These are phyloP conservation scores for Pythium plurisporium DNA, from an alignment of 352 stramenopile genomes.

Conservation along the genomic window DNA sequence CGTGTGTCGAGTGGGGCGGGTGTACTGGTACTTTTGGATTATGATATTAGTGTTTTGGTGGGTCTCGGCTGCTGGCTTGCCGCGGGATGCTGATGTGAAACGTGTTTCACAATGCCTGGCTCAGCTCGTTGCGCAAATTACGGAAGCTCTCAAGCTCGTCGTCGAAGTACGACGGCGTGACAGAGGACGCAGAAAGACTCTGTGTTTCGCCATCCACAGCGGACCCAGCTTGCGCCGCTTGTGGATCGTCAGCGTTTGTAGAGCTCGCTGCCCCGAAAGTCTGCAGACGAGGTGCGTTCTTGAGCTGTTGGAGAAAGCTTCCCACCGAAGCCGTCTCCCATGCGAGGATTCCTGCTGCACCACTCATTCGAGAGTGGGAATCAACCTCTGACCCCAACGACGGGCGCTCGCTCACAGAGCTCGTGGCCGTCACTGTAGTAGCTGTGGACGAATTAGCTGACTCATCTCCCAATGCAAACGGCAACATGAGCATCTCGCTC, in stretches of 20 bases:
- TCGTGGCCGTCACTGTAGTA: conserved; percentile 46
- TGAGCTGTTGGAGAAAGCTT: conserved; percentile 76
- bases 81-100: too few species aligned
- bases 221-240: neutral
- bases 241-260: neutral
- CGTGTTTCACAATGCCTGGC: conserved; percentile 32
- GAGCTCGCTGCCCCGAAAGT: conserved; percentile 6
- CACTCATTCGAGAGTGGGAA: conserved; percentile 6
- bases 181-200: neutral
- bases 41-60: neutral
- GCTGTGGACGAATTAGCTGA: conserved; percentile 27
- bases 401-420: conserved; percentile 23
- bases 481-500: conserved; percentile 40
- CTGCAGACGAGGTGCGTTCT: conserved; percentile 63
- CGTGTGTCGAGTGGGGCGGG: neutral
- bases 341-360: conserved; percentile 3
- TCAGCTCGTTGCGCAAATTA: conserved; percentile 60
- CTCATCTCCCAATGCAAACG: conserved; percentile 59
- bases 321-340: conserved; percentile 64
- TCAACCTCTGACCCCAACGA: conserved; percentile 9
- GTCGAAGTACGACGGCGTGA: conserved; percentile 39
- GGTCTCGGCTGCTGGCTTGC: neutral
- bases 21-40: conserved; percentile 10
- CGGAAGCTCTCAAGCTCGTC: conserved; percentile 76
- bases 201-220: neutral